Evolutionary conservation across 345 rosid genomes (phyloP).

Genomic region (Gossypium australe): DNA sequence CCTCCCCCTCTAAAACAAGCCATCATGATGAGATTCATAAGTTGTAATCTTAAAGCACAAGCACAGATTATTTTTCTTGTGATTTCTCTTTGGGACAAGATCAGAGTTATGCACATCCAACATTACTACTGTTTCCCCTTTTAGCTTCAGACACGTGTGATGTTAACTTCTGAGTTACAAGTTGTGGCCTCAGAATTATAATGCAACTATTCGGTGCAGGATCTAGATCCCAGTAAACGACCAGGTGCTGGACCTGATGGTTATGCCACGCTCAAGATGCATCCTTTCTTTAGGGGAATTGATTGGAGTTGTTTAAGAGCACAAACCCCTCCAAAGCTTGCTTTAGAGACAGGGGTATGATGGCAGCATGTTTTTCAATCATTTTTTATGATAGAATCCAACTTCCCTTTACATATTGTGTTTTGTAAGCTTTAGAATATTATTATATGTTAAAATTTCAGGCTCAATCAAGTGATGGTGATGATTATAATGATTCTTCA

Average conservation of each 20-base stretch:
- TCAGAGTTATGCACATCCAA: background rate
- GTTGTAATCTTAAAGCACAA: background rate
- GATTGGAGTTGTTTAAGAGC: constrained; percentile 78
- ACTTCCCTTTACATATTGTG: constrained; percentile 3
- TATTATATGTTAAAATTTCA: constrained; percentile 20
- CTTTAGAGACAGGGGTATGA: constrained; percentile 56
- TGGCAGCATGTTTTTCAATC: constrained; percentile 7
- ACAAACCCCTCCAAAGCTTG: constrained; percentile 78
- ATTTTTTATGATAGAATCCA: constrained; percentile 1
- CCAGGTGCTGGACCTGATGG: constrained; percentile 96
- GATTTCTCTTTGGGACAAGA: background rate
- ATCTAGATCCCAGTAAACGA: constrained; percentile 82
- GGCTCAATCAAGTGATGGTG: constrained; percentile 56
- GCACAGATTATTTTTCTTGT: background rate
- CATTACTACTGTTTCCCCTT: background rate
- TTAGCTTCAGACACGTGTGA: background rate
- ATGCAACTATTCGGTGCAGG: constrained; percentile 40
- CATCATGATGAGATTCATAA: background rate
- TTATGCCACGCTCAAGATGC: constrained; percentile 36
- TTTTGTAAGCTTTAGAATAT: background rate
- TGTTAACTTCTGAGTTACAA: background rate
- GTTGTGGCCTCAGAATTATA: background rate
- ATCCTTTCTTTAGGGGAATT: constrained; percentile 78
- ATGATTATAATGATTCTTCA: constrained; percentile 46
- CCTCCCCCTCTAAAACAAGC: background rate